phyloP scores from a whole-genome alignment of 345 rosid species.

The Arabidopsis suecica region DNA sequence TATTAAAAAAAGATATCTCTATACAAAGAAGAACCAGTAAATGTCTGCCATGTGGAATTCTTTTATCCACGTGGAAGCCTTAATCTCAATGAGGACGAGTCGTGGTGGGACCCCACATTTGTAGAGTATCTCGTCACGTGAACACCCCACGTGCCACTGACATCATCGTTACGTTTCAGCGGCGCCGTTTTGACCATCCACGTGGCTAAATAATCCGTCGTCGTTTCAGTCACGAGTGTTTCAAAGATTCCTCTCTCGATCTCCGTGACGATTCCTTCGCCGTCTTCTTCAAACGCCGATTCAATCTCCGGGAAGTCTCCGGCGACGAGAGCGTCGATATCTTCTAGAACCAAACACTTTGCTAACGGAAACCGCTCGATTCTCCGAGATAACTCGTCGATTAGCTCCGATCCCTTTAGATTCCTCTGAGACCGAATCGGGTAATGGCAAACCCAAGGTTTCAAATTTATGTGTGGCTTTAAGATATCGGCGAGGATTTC shows the following conservation, averaged over 20 bases:
- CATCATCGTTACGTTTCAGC: constrained; percentile 37
- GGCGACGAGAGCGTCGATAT: constrained; percentile 65
- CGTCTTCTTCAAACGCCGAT: constrained; percentile 52
- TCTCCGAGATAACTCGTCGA: constrained; percentile 44
- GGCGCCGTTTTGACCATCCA: constrained; percentile 40
- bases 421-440: constrained; percentile 3
- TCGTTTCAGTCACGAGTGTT: constrained; percentile 59
- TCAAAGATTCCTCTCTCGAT: constrained; percentile 64
- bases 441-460: constrained; percentile 52
- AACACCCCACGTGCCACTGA: constrained; percentile 63
- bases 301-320: constrained; percentile 51
- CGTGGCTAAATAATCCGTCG: constrained; percentile 33
- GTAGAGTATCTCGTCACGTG: constrained; percentile 70
- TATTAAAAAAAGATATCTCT: not conserved
- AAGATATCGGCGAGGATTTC: constrained; percentile 67
- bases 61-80: constrained; percentile 47
- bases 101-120: constrained; percentile 46
- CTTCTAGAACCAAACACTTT: constrained; percentile 68
- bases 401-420: constrained; percentile 49
- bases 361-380: constrained; percentile 54
- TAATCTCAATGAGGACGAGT: constrained; percentile 36
- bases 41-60: constrained; percentile 6
- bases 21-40: constrained; percentile 34
- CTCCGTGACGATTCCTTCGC: constrained; percentile 60
- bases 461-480: constrained; percentile 56